Percentiles rank a stretch among this genome's conserved stretches.
Conservation (phyloP, 1,284 basidiomycete genomes). For the Polyporus tsugae region DNA sequence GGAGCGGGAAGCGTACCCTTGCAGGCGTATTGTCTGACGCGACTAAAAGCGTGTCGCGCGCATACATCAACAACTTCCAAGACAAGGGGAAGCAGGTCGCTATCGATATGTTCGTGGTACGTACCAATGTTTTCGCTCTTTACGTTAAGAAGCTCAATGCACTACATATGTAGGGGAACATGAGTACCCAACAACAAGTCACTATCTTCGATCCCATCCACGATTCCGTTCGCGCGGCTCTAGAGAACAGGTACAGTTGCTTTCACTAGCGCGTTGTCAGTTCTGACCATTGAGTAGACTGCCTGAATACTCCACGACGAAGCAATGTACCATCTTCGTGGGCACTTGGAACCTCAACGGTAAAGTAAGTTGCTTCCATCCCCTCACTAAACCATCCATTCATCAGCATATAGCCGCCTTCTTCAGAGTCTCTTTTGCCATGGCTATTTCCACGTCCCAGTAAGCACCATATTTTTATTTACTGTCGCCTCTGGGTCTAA, state of each 20-base stretch:
- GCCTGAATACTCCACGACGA: slow-evolving; percentile 86
- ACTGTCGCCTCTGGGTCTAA: slow-evolving; percentile 22
- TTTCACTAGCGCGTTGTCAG: slow-evolving; percentile 11
- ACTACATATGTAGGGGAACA: slow-evolving; percentile 74
- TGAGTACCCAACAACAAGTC: slow-evolving; percentile 88
- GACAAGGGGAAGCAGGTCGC: slow-evolving; percentile 95
- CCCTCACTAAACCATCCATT: background rate
- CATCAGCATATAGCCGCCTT: slow-evolving; percentile 53
- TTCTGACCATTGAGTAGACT: slow-evolving; percentile 53
- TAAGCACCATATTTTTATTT: slow-evolving; percentile 46
- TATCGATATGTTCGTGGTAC: slow-evolving; percentile 93
- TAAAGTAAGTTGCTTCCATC: slow-evolving; percentile 56
- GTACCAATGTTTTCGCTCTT: slow-evolving; percentile 33
- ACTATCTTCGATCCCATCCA: slow-evolving; percentile 95
- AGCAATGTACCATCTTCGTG: slow-evolving; percentile 78
- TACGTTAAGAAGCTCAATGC: background rate
- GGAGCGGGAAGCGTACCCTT: slow-evolving; percentile 92
- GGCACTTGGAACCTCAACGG: slow-evolving; percentile 99
- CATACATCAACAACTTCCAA: slow-evolving; percentile 98
- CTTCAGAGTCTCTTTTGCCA: slow-evolving; percentile 84
- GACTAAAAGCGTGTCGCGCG: slow-evolving; percentile 93
- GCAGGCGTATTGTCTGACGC: slow-evolving; percentile 94
- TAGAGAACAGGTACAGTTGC: slow-evolving; percentile 66
- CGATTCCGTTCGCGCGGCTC: slow-evolving; percentile 79
- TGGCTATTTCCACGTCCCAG: slow-evolving; percentile 90